phyloP scores from a whole-genome alignment of 306 rosid species.

The Vachellia pachyceras region DNA sequence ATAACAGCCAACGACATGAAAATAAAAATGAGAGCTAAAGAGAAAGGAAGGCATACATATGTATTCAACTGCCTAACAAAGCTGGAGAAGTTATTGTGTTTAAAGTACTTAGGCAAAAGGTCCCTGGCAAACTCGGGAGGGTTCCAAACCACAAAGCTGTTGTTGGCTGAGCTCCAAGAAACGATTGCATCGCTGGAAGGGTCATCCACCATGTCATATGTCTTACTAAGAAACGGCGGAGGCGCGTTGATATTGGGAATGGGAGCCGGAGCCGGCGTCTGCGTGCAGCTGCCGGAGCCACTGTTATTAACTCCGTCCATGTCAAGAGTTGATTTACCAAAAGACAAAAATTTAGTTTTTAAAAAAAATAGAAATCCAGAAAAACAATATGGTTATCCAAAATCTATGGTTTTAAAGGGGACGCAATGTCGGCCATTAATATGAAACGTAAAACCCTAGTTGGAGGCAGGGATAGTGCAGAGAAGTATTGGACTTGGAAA shows the following conservation, averaged over 20 bases:
- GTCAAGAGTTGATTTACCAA: not conserved
- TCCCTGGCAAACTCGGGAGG: constrained; percentile 83
- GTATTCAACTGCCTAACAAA: constrained; percentile 79
- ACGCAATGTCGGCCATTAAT: constrained; percentile 28
- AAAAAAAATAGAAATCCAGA: not conserved
- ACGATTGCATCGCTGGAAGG: constrained; percentile 60
- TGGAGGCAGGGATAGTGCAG: not conserved
- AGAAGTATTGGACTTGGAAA: not conserved
- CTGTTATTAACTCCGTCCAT: constrained; percentile 47
- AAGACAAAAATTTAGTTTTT: not conserved
- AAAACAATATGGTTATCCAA: not conserved
- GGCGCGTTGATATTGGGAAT: constrained; percentile 56
- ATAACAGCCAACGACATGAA: not conserved
- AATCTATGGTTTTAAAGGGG: constrained; percentile 27
- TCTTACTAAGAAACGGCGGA: constrained; percentile 79
- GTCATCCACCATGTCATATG: constrained; percentile 82
- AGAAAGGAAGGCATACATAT: constrained; percentile 47
- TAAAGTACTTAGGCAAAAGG: constrained; percentile 75
- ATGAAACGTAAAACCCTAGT: constrained; percentile 35
- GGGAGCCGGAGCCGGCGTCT: constrained; percentile 48
- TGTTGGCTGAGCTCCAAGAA: constrained; percentile 73
- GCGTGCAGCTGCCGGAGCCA: constrained; percentile 8
- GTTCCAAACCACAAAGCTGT: constrained; percentile 83
- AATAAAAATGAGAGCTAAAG: not conserved
- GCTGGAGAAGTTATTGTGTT: constrained; percentile 80